Evolutionary conservation across 371 early-diverging fungal species (phyloP), one percentile per base, ranked within the genome.

Genomic region (Rhizopus sp.): DNA sequence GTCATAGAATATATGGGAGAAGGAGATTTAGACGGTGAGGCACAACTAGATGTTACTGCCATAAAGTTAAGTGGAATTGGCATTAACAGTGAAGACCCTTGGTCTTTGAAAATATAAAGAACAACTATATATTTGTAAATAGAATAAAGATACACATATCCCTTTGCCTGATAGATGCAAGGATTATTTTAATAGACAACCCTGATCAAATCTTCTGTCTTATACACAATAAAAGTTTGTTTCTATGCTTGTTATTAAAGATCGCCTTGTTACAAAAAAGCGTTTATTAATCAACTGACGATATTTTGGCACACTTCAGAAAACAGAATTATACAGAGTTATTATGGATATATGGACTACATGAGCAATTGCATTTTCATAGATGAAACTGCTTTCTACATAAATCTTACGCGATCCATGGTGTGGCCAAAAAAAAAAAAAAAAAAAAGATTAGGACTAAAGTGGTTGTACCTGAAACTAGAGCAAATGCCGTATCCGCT

Each of bases 1-100:
- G 62, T 78, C 7, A 89, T 90, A 30, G 78, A 85, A 40, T 92
- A 86, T 64, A 80, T 89, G 57, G 92, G 91, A n/a, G 89, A 89
- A 60, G 66, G 58, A 3, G 60, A 60, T 44, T 48, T 59, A 49
- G 63, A 70, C 30, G 65, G 52, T 1, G 57, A 64, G 12, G 55
- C 46, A 0, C 59, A 64, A 34, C 30, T 64, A 17, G 64, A 64
- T 55, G 49, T 46, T 0, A 45, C 55, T 37, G 15, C 49, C 17
- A 50, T 64, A 29, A 55, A 64, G 8, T 10, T 64, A 13, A 59
- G 59, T 55, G 55, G 64, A 1, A 51, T 59, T 5, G 55, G 44
- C 33, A 42, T 64, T 10, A 59, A 59, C 16, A 44, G 1, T 7
- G 31, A 31, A 4, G 31, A 40, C 31, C 54, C 54, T 44, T 54